phyloP scores from a whole-genome alignment of 768 basidiomycete species.

The Suillus subaureus region DNA sequence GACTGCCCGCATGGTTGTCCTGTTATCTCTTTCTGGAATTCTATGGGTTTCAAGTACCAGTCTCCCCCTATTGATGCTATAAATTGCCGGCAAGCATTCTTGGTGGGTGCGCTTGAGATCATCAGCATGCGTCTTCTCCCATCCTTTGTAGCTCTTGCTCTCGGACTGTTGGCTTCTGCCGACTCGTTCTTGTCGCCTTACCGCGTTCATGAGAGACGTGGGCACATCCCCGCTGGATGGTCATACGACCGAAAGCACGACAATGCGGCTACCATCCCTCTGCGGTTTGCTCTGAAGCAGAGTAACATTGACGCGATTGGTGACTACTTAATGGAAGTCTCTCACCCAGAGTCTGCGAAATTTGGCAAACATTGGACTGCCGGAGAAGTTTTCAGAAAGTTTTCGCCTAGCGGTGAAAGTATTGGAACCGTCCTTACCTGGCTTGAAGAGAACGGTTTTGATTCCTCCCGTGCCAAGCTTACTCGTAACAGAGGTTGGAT shows the following conservation, averaged over 20 bases:
- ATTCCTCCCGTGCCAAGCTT: slow-evolving; percentile 38
- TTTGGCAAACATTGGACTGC: slow-evolving; percentile 55
- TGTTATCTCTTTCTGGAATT: slow-evolving; percentile 4
- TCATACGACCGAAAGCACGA: slow-evolving; percentile 35
- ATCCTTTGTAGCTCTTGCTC: slow-evolving; percentile 4
- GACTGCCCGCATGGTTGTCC: slow-evolving; percentile 1
- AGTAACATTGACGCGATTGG: slow-evolving; percentile 48
- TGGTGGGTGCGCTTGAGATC: no score
- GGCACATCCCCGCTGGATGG: slow-evolving; percentile 40
- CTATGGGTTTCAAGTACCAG: not conserved
- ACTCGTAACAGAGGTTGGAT: slow-evolving; percentile 44
- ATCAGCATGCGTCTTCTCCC: slow-evolving; percentile 4
- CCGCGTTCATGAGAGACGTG: slow-evolving; percentile 42
- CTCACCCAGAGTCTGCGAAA: slow-evolving; percentile 50
- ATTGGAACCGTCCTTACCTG: slow-evolving; percentile 45
- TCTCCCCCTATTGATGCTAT: not conserved
- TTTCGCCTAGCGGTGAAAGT: slow-evolving; percentile 46
- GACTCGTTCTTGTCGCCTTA: slow-evolving; percentile 38
- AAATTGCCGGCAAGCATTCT: not conserved
- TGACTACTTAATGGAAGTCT: slow-evolving; percentile 47
- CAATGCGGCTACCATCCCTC: slow-evolving; percentile 40
- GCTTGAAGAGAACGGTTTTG: slow-evolving; percentile 46
- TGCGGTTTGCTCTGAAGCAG: slow-evolving; percentile 52
- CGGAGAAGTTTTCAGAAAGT: slow-evolving; percentile 44
- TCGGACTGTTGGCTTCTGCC: slow-evolving; percentile 1